Percentiles rank a stretch among this genome's conserved stretches.
These are phyloP conservation scores for Quercus parvula DNA, from an alignment of 306 rosid species.

Conservation along the genomic window DNA sequence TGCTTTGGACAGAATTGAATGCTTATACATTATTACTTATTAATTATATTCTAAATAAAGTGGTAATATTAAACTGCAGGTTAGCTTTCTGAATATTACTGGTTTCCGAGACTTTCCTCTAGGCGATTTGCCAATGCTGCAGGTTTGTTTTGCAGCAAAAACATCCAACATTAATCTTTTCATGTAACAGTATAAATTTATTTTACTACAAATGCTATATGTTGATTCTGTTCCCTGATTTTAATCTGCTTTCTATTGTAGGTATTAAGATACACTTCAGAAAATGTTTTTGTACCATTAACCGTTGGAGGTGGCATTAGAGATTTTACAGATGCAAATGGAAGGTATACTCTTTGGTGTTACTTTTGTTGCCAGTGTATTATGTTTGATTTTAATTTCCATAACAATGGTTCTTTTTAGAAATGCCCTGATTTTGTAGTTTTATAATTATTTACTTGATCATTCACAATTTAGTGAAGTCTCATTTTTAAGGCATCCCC, in stretches of 20 bases:
- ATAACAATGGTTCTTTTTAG: background rate
- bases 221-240: background rate
- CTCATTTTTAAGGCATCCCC: background rate
- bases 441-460: background rate
- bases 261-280: constrained; percentile 85
- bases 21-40: background rate
- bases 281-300: constrained; percentile 94
- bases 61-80: constrained; percentile 41
- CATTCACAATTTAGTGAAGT: background rate
- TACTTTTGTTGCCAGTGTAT: background rate
- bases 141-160: constrained; percentile 46
- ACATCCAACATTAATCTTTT: background rate
- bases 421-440: background rate
- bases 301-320: constrained; percentile 99
- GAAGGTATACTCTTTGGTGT: constrained; percentile 56
- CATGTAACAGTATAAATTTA: background rate
- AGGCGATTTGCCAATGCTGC: constrained; percentile 96
- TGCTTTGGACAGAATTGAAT: constrained; percentile 20
- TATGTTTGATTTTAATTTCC: constrained; percentile 9
- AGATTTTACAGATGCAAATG: constrained; percentile 87
- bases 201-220: background rate
- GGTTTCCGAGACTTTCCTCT: constrained; percentile 98
- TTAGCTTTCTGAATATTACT: constrained; percentile 87
- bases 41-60: constrained; percentile 14
- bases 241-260: constrained; percentile 26